Evolutionary conservation across 805 yeast species (phyloP), one percentile per base, ranked within the genome.

Genomic region (Metschnikowia orientalis): DNA sequence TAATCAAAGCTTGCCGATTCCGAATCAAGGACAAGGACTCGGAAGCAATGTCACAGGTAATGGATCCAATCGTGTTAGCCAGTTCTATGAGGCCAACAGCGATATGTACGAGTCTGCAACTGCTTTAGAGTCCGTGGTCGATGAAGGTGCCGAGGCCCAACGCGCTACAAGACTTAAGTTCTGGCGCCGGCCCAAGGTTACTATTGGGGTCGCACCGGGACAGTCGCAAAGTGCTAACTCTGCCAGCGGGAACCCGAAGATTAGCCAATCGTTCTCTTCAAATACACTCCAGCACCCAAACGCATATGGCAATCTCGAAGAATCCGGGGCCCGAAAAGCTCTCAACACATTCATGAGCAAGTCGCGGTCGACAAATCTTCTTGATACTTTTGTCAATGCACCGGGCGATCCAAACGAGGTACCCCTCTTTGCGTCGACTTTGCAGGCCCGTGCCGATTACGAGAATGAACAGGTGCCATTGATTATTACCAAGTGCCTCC

Each of bases 381-480:
- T 73, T 30, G 71, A 63, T 34, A 41, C 62, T 10, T 48, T 59
- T 32, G 48, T 59, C 19, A 53, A 47, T 18, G 41, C 47, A 6
- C 28, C 37, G 8, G 20, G 20, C 12, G 20, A 20, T 14, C 4
- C 14, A 2, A 19, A 13, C 16, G 40, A 40, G 3, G 59, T 42
- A 13, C 56, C 65, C 13, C 53, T 70, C 16, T 68, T 73, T 43
- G 61, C 70, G 21, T 67, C 77, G 7, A 69, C 87, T 1, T 67
- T 90, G 33, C 81, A 78, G 38, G 67, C 71, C 34, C 67, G 95
- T 32, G 71, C 84, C 9, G 60, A 62, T 10, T 67, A 59, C 44
- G 98, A 90, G 51, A 68, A 71, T 10, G 64, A 73, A 18, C 44
- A 54, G 8, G 70, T 86, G 8, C 98, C 98, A 8, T 58, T 75